These are phyloP conservation scores for Neltuma alba DNA, from an alignment of 306 rosid genomes.

Conservation along the genomic window DNA sequence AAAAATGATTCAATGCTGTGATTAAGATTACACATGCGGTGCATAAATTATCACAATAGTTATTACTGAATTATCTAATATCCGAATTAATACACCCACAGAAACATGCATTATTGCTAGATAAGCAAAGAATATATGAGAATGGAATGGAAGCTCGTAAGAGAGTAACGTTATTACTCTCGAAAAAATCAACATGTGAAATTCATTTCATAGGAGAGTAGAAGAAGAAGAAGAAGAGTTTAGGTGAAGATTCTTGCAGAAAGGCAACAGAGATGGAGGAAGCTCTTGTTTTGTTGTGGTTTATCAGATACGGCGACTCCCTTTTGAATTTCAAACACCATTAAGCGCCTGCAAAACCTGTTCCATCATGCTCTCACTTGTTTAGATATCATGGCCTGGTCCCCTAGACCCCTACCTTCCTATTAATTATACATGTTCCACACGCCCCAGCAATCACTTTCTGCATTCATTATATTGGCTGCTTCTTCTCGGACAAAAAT, in stretches of 20 bases:
- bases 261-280: slow-evolving; percentile 38
- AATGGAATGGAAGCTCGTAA: background rate
- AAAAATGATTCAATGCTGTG: background rate
- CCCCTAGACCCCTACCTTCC: slow-evolving; percentile 44
- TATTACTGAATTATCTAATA: background rate
- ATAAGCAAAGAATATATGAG: background rate
- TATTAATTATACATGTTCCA: no score
- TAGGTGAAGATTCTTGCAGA: slow-evolving; percentile 46
- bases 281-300: slow-evolving; percentile 10
- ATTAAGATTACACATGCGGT: background rate
- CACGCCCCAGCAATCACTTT: slow-evolving; percentile 5
- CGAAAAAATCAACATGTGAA: background rate
- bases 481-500: background rate
- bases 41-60: background rate
- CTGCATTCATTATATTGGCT: slow-evolving; percentile 20
- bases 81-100: background rate
- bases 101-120: background rate
- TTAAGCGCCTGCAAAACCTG: slow-evolving; percentile 36
- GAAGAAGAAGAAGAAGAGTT: slow-evolving; percentile 39
- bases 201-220: slow-evolving; percentile 33
- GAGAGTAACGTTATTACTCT: background rate
- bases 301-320: background rate
- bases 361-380: background rate
- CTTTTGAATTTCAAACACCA: slow-evolving; percentile 56
- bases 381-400: slow-evolving; percentile 24